Conservation (phyloP, 1,284 basidiomycete species). For the Neolentinus lepideus region DNA sequence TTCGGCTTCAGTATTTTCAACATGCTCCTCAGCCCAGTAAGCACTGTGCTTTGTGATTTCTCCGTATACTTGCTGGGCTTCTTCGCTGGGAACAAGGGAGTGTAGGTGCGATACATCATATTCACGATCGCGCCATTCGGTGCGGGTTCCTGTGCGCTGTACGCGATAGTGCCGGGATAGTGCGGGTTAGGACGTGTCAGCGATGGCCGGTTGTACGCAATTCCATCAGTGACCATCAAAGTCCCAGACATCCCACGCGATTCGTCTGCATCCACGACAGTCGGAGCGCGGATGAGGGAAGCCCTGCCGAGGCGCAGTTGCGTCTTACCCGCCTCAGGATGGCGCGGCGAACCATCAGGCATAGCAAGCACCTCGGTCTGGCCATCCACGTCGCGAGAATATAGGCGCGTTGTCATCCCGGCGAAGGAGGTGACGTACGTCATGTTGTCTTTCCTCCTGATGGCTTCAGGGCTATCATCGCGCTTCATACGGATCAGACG, state of each 20-base stretch:
- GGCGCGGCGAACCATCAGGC: not conserved
- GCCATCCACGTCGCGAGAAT: slow-evolving; percentile 7
- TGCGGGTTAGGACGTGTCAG: slow-evolving; percentile 10
- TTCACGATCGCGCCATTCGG: not conserved
- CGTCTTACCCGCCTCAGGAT: slow-evolving; percentile 12
- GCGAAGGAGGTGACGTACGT: slow-evolving; percentile 18
- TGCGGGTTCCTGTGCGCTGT: not conserved
- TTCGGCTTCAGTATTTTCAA: too few species aligned
- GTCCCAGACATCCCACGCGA: not conserved
- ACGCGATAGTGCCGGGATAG: not conserved
- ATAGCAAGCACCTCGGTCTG: not conserved
- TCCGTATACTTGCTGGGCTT: not conserved
- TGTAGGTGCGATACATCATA: not conserved
- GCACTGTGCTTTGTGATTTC: too few species aligned
- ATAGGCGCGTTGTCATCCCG: slow-evolving; percentile 16
- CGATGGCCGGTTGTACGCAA: not conserved
- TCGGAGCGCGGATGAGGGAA: slow-evolving; percentile 19
- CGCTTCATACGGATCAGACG: slow-evolving; percentile 35
- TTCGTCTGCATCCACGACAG: slow-evolving; percentile 16
- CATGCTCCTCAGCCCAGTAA: too few species aligned
- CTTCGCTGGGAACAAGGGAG: not conserved
- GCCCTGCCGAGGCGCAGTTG: slow-evolving; percentile 21
- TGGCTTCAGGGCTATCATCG: not conserved
- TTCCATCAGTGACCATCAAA: slow-evolving; percentile 4
- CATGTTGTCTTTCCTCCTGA: not conserved